Evolutionary conservation across 768 basidiomycete species (phyloP), one percentile per base, ranked within the genome.

Genomic region (Trametes elegans): DNA sequence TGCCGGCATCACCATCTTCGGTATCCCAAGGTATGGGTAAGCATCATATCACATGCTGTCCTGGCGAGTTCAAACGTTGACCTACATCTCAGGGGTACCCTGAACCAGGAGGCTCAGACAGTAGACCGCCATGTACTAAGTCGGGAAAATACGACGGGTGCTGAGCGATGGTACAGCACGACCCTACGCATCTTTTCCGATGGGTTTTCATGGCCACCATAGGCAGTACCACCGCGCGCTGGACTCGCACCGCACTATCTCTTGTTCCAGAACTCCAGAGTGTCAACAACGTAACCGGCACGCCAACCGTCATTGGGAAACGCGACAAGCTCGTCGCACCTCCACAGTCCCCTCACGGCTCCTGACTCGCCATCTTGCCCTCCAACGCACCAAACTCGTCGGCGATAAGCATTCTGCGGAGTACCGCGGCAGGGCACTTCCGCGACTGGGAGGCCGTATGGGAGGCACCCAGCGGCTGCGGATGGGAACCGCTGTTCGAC

Each of bases 241-340:
- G 73, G 72, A 73, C 67, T 11, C 69, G 72, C 9, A 71, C 65
- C 4, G 45, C 69, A 7, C 59, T 74, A 21, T 69, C 73, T 5
- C 62, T 67, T 14, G 50, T 65, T 1, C 35, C 59, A 10, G 59
- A 56, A 27, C 60, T 66, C 2, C 53, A 46, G n/a, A 64, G 65
- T 45, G 40, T 53, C 14, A 69, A 72, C 56, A 74, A 73, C 64
- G 64, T 73, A 39, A 73, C 72, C 5, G 62, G 57, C 26, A 71
- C 71, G 11, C 70, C 70, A 1, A 72, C 70, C 3, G 68, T 70
- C 31, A 73, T 70, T 57, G 72, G 73, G 29, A 73, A 74, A 53
- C 68, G 71, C 53, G 73, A 71, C 27, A 74, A 73, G 56, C 62
- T 73, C 34, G 68, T 64, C 39, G 58, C 62, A 2, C 60, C 56